These are phyloP conservation scores for Elsinoe perseae DNA, from an alignment of 2,329 filamentous ascomycete species.

Conservation along the genomic window DNA sequence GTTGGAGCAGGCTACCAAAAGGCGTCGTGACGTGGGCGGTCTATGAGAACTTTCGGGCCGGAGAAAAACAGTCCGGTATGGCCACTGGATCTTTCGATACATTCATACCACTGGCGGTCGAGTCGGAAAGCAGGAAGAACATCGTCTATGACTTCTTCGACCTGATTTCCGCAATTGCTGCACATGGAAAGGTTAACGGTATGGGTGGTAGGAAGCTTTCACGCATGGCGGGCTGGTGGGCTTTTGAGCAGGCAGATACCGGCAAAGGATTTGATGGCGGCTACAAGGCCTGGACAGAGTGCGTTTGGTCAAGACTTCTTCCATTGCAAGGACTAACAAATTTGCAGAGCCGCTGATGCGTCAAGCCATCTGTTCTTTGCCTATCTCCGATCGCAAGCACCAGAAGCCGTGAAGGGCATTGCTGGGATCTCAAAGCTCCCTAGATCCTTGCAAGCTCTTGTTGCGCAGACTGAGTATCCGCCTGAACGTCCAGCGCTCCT, in stretches of 20 bases:
- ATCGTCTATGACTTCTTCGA: slow-evolving; percentile 98
- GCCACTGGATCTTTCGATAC: slow-evolving; percentile 91
- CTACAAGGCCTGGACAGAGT: slow-evolving; percentile 82
- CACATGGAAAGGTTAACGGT: slow-evolving; percentile 87
- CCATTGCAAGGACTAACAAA: slow-evolving; percentile 13
- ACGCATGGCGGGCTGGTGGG: slow-evolving; percentile 96
- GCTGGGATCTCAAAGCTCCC: slow-evolving; percentile 80
- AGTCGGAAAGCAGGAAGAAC: slow-evolving; percentile 72
- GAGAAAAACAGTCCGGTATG: slow-evolving; percentile 87
- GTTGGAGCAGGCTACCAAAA: slow-evolving; percentile 84
- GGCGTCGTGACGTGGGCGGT: slow-evolving; percentile 95
- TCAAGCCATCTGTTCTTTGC: slow-evolving; percentile 97
- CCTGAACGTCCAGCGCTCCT: slow-evolving; percentile 69
- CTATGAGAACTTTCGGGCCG: slow-evolving; percentile 91
- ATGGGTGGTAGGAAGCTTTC: slow-evolving; percentile 90
- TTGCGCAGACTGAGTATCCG: slow-evolving; percentile 91
- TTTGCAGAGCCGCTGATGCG: slow-evolving; percentile 74
- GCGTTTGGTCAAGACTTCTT: slow-evolving; percentile 28
- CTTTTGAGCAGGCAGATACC: slow-evolving; percentile 82
- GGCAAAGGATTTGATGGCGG: slow-evolving; percentile 90
- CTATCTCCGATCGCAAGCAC: slow-evolving; percentile 81
- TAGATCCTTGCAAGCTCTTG: slow-evolving; percentile 79
- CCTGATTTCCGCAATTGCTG: slow-evolving; percentile 79
- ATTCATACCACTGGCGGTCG: slow-evolving; percentile 89
- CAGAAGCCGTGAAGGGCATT: slow-evolving; percentile 60